Base-by-base conservation (phyloP, 169 alveolate species). In the Plasmodium vinckei region DNA sequence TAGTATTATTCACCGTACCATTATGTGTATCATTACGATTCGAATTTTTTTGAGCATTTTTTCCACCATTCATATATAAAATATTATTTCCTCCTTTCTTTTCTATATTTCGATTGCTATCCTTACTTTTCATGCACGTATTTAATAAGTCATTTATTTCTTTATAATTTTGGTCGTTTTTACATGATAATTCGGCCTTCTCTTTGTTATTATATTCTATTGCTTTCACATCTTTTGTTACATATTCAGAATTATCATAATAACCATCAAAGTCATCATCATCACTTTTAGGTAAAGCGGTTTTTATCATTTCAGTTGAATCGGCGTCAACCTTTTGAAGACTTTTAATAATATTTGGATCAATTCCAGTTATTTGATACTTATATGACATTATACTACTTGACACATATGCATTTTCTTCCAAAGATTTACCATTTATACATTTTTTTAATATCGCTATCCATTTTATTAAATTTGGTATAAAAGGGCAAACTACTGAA, bases 401-500 rank as follows among this genome's bases (percentile, higher is more conserved):
- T 61, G 64, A 19, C 1, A 39, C 5, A 33, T 47, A 61, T 1
- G 21, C 49, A 23, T 68, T 56, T 63, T 67, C 65, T 17, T 75
- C 64, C 12, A 64, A 17, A n/a, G n/a, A 27, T 9, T 61, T 61
- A 63, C 54, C 75, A n/a, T 49, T 65, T 19, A 75, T 53, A 7
- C 73, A 61, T 68, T 25, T 87, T 25, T 56, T 86, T 27, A 91
- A 63, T 44, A 91, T 56, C 17, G 75, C 88, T 25, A 92, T 77
- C 94, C 94, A 92, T 47, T 89, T 92, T 27, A 89, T 89, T 64
- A 92, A 73, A 60, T 87, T 87, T 17, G 92, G 93, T n/a, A 89
- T 87, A 53, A 92, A 92, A 5, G 89, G 94, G 42, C 61, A 59
- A 65, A 82, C 90, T 23, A 82, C 65, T 59, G 46, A 53, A 15